A percentile compares a stretch with the other conserved stretches of the same genome.
phyloP scores from a whole-genome alignment of 192 early-diverging fungal species.

The Coemansia guatemalensis region DNA sequence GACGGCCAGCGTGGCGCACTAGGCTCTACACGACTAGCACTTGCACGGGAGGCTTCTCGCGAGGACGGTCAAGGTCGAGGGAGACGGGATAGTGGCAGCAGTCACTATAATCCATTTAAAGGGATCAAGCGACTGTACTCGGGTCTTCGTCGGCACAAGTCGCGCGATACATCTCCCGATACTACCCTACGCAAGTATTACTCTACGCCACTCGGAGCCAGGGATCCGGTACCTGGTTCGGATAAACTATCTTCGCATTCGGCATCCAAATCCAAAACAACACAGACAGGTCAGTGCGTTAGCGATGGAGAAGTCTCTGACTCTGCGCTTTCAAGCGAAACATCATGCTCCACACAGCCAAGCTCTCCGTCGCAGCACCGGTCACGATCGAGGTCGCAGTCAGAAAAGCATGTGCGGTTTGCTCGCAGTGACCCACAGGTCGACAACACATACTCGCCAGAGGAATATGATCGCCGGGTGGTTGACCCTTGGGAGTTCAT shows the following conservation, averaged over 20 bases:
- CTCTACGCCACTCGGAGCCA: constrained; percentile 31
- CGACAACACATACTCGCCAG: constrained; percentile 38
- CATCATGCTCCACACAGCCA: constrained; percentile 7
- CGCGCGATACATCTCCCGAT: constrained; percentile 16
- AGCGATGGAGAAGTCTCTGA: constrained; percentile 31
- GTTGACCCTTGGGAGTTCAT: constrained; percentile 51
- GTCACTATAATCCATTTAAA: constrained; percentile 45
- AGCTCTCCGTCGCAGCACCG: constrained; percentile 2
- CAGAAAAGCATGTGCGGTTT: constrained; percentile 43
- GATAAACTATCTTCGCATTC: constrained; percentile 1
- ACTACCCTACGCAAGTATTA: constrained; percentile 47
- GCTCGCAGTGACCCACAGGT: constrained; percentile 31
- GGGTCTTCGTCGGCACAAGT: constrained; percentile 31
- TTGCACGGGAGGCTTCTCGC: constrained; percentile 43
- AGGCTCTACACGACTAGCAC: constrained; percentile 41
- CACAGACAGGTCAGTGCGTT: constrained; percentile 12
- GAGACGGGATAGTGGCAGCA: constrained; percentile 18
- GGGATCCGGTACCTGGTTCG: constrained; percentile 4
- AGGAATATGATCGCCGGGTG: constrained; percentile 54
- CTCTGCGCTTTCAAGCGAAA: background rate
- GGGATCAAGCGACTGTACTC: constrained; percentile 51
- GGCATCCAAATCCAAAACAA: constrained; percentile 19
- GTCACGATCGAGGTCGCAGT: constrained; percentile 24
- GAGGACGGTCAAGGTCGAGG: constrained; percentile 20
- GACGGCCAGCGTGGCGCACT: constrained; percentile 53